Percentiles rank a stretch among this genome's conserved stretches.
These are phyloP conservation scores for Coemansia sp. DNA, from an alignment of 192 early-diverging fungal species.

Conservation along the genomic window DNA sequence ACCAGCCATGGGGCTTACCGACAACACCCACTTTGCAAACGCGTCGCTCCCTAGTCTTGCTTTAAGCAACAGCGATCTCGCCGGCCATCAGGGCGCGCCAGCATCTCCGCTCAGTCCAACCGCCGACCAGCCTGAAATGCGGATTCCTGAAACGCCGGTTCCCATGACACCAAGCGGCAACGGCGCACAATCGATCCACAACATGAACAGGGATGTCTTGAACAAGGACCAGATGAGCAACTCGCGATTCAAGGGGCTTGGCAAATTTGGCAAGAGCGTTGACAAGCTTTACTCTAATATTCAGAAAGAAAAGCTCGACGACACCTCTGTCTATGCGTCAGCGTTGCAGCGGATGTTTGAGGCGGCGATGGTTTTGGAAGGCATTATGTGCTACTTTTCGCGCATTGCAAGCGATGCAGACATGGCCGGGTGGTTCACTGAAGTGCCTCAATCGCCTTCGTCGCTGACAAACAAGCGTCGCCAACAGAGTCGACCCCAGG, in stretches of 20 bases:
- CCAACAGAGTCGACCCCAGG: slow-evolving; percentile 20
- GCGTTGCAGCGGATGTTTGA: slow-evolving; percentile 53
- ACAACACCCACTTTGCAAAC: slow-evolving; percentile 14
- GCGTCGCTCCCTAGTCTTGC: slow-evolving; percentile 41
- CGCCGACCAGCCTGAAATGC: slow-evolving; percentile 17
- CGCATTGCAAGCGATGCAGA: slow-evolving; percentile 50
- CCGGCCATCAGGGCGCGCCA: slow-evolving; percentile 17
- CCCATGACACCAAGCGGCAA: slow-evolving; percentile 17
- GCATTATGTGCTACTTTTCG: slow-evolving; percentile 47
- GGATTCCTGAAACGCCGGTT: slow-evolving; percentile 29
- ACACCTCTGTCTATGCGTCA: slow-evolving; percentile 42
- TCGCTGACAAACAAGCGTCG: slow-evolving; percentile 32
- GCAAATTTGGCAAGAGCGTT: slow-evolving; percentile 56
- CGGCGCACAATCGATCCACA: slow-evolving; percentile 11
- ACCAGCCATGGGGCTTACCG: background rate
- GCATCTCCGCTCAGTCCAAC: slow-evolving; percentile 46
- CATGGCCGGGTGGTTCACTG: slow-evolving; percentile 50
- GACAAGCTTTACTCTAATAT: slow-evolving; percentile 55
- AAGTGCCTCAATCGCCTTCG: slow-evolving; percentile 43
- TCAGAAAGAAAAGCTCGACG: slow-evolving; percentile 55
- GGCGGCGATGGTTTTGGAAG: slow-evolving; percentile 41
- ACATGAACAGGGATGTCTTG: slow-evolving; percentile 35
- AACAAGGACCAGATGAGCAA: slow-evolving; percentile 53
- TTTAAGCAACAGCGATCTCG: slow-evolving; percentile 40
- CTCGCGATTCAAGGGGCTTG: slow-evolving; percentile 47